A percentile compares a stretch with the other conserved stretches of the same genome.
Evolutionary conservation across 257 asterid species (phyloP).

Genomic region (Rhazya stricta): DNA sequence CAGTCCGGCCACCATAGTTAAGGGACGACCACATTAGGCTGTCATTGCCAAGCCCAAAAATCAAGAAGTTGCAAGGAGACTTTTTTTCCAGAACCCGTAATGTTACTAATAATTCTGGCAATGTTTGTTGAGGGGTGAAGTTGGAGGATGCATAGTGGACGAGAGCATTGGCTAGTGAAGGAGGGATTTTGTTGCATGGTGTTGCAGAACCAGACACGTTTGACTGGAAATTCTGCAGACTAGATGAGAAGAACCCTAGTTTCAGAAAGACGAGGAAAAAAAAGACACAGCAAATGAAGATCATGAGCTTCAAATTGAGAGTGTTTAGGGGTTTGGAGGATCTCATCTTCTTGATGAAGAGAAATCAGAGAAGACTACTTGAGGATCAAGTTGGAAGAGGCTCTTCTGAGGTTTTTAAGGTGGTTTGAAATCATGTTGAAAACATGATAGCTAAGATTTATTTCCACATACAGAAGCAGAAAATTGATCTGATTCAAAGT

Average conservation of each 20-base stretch:
- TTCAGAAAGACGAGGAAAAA: constrained; percentile 14
- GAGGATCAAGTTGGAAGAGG: background rate
- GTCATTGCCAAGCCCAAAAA: constrained; percentile 78
- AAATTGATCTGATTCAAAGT: background rate
- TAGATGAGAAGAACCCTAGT: constrained; percentile 12
- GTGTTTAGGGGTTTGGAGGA: constrained; percentile 24
- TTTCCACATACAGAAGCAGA: background rate
- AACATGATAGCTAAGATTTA: background rate
- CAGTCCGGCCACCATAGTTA: constrained; percentile 74
- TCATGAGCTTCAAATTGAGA: constrained; percentile 10
- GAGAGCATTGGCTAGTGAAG: constrained; percentile 53
- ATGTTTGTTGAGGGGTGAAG: constrained; percentile 83
- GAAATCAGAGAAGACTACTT: background rate
- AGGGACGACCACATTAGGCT: constrained; percentile 87
- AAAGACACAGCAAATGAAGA: constrained; percentile 1
- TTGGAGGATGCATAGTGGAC: constrained; percentile 75
- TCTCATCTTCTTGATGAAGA: constrained; percentile 17
- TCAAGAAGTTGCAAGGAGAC: constrained; percentile 76
- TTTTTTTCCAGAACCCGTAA: constrained; percentile 51
- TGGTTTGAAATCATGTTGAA: background rate
- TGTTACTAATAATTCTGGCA: constrained; percentile 60
- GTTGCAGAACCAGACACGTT: background rate
- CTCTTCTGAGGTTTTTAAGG: background rate
- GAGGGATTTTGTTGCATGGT: constrained; percentile 55
- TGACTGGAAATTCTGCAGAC: background rate